Evolutionary conservation across 495 filamentous ascomycete genomes (phyloP), one percentile per base, ranked within the genome.

Genomic region (Massariosphaeria phaeospora): DNA sequence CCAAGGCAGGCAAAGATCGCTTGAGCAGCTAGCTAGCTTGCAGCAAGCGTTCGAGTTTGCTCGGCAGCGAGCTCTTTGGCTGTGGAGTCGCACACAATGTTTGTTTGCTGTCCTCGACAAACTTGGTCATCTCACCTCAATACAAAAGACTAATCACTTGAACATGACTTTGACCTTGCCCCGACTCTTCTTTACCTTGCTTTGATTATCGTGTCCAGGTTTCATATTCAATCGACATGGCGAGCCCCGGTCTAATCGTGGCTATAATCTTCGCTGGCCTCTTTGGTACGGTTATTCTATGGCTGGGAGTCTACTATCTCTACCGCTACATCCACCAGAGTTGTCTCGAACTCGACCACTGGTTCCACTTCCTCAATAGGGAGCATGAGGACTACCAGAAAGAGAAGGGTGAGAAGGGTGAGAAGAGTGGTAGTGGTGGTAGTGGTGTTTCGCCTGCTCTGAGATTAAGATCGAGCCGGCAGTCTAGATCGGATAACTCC

Each of bases 221-320:
- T n/a, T n/a, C n/a, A n/a, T n/a, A n/a, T n/a, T n/a, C n/a, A n/a
- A n/a, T n/a, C n/a, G n/a, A n/a, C n/a, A 62, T 62, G 52, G 24
- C 27, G 33, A 35, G 46, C 21, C 27, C 40, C 1, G 48, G 48
- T 10, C 10, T 30, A 1, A 45, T 51, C 18, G 39, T 48, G 7
- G 54, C 54, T 2, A 51, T 63, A 6, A 39, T 58, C n/a, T 44
- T 48, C 30, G 42, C 48, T 15, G 54, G 29, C 20, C 9, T 62
- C 24, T 54, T 57, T 27, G 59, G 59, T 6, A 25, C 48, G 17
- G 38, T 44, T 10, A 1, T 62, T 5, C 30, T 57, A 3, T 62
- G 59, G 59, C 31, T 54, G 15, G 31, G 13, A 20, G 26, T 57
- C 8, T 54, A 53, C 35, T 54, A 45, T 38, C 35, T 52, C 8